Conservation (phyloP, 2,329 filamentous ascomycete species). For the Aspergillus ruber region DNA sequence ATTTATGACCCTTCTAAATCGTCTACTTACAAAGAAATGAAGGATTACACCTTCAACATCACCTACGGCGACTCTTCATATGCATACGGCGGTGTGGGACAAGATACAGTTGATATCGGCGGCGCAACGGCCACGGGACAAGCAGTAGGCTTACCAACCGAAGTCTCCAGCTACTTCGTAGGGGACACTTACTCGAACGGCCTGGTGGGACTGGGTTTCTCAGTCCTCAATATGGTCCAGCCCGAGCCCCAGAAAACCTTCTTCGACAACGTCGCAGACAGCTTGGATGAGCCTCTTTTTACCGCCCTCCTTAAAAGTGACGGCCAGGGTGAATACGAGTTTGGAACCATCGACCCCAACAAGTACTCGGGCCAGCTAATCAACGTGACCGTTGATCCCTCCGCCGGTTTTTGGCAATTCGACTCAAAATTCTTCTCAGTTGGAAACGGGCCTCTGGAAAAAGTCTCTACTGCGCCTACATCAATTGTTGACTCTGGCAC, state of each 20-base stretch:
- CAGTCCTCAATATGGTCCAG: slow-evolving; percentile 57
- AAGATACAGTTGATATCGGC: slow-evolving; percentile 62
- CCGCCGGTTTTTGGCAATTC: slow-evolving; percentile 65
- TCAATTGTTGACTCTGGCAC: slow-evolving; percentile 65
- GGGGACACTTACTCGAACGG: slow-evolving; percentile 58
- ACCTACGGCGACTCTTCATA: slow-evolving; percentile 63
- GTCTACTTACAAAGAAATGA: slow-evolving; percentile 42
- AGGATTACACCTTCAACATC: slow-evolving; percentile 55
- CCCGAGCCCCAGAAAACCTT: slow-evolving; percentile 63
- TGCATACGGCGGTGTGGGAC: slow-evolving; percentile 58
- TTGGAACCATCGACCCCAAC: slow-evolving; percentile 60
- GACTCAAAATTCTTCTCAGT: slow-evolving; percentile 52
- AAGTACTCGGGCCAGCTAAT: slow-evolving; percentile 59
- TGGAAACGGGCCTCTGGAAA: slow-evolving; percentile 36
- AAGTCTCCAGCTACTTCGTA: slow-evolving; percentile 54
- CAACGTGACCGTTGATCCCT: slow-evolving; percentile 56
- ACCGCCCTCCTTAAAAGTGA: slow-evolving; percentile 61
- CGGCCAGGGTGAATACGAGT: slow-evolving; percentile 62
- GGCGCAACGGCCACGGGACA: slow-evolving; percentile 57
- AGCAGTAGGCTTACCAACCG: slow-evolving; percentile 60
- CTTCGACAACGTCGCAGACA: slow-evolving; percentile 61
- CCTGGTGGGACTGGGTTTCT: slow-evolving; percentile 64
- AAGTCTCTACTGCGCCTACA: slow-evolving; percentile 22
- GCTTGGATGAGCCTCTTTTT: slow-evolving; percentile 61
- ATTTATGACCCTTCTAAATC: slow-evolving; percentile 51